Conservation (phyloP, 768 basidiomycete species). For the Phanerochaete carnosa region DNA sequence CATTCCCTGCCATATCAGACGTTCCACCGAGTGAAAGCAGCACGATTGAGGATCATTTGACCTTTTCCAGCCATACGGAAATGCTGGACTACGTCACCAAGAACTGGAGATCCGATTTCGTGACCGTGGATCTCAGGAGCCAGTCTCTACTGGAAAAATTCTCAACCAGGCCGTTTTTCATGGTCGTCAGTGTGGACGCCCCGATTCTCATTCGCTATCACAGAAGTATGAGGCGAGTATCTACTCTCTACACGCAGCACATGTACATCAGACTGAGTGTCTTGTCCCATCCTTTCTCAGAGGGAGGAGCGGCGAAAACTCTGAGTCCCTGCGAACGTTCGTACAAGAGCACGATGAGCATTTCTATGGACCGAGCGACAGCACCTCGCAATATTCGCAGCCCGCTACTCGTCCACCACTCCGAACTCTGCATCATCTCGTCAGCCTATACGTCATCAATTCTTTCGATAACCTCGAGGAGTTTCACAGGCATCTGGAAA, state of each 20-base stretch:
- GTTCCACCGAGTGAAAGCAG: constrained; percentile 1
- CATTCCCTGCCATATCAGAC: constrained; percentile 19
- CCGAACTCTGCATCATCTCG: constrained; percentile 22
- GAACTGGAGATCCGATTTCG: constrained; percentile 78
- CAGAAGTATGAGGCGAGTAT: constrained; percentile 46
- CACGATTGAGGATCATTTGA: constrained; percentile 9
- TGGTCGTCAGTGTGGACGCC: constrained; percentile 81
- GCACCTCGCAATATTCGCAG: background rate
- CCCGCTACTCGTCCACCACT: background rate
- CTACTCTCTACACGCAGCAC: background rate
- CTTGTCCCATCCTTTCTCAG: background rate
- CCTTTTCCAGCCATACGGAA: constrained; percentile 46
- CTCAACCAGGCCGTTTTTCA: constrained; percentile 84
- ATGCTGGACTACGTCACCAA: constrained; percentile 75
- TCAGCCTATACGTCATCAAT: constrained; percentile 65
- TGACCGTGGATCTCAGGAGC: constrained; percentile 70
- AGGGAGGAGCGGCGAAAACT: no score
- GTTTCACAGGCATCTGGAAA: constrained; percentile 62
- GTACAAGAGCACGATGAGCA: constrained; percentile 66
- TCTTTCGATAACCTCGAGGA: constrained; percentile 50
- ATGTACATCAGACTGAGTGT: background rate
- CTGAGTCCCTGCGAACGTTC: constrained; percentile 64
- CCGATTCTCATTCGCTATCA: constrained; percentile 68
- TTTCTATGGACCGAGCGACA: constrained; percentile 49
- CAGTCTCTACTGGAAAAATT: constrained; percentile 62